Base-by-base conservation (phyloP, 371 early-diverging fungal genomes). In the Mucor indicus region DNA sequence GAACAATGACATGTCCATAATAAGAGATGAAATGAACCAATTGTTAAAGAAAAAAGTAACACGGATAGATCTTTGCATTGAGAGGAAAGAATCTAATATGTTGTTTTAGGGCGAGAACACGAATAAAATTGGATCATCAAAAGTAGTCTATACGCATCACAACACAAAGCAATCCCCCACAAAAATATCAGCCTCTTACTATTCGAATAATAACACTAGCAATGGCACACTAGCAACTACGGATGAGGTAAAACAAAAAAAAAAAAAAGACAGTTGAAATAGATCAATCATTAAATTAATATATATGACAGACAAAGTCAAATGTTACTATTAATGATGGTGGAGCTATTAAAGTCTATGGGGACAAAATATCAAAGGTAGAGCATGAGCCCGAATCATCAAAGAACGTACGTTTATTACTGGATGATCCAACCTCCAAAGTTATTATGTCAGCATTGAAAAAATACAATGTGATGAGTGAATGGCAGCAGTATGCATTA, bases 401-500 rank as follows among this genome's bases (percentile, higher is more conserved):
- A 67, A 95, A 94, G 69, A 87, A 84, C 38, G 91, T 95, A 44
- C 81, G 89, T 25, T 82, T 96, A 10, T 80, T 87, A 33, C 62
- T 83, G 16, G 87, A 86, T 27, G 95, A 95, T 55, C 81, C 91
- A 7, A 90, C 94, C 57, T 76, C 85, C 25, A 91, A 89, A 57
- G 87, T 96, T 7, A 74, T 98, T 13, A 88, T 85, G 4, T 88
- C 86, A 8, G 90, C 91, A 0, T 68, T 98, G 36, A 87, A 86
- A 48, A 94, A 95, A 67, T 96, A 93, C 74, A 92, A 95, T 55
- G 87, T 98, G 17, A 58, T 63, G 29, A 93, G 91, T 60, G 87
- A 91, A 53, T 92, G 92, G 93, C 80, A 82, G 46, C 80, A 92
- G 48, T 95, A 93, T 62, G 81, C 87, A 2, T 67, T 95, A 17